These are phyloP conservation scores for Pseudopediastrum boryanum DNA, from an alignment of 139 green algal genomes.

Conservation along the genomic window DNA sequence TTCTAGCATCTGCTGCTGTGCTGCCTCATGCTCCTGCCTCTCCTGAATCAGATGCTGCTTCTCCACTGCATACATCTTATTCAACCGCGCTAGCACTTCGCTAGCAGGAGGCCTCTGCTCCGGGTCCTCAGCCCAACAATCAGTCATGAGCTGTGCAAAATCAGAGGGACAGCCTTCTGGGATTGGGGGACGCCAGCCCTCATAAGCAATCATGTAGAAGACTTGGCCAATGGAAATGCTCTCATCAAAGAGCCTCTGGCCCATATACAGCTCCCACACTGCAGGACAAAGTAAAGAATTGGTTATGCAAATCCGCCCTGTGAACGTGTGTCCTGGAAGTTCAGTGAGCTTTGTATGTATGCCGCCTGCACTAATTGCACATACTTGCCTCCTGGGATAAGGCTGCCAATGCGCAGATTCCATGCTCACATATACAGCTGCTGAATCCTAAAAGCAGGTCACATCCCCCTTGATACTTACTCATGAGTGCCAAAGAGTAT, in stretches of 20 bases:
- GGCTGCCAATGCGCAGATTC: not conserved
- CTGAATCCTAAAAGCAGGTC: not conserved
- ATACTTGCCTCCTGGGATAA: not conserved
- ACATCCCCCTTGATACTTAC: conserved; percentile 7
- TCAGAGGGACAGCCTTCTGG: conserved; percentile 25
- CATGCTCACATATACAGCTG: not conserved
- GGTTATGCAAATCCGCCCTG: not conserved
- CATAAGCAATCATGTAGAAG: conserved; percentile 38
- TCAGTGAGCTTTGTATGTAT: not conserved
- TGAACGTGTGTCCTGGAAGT: not conserved
- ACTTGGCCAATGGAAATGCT: conserved; percentile 34
- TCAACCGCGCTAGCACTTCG: not conserved
- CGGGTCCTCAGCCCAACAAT: conserved; percentile 38
- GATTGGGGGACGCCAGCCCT: conserved; percentile 8
- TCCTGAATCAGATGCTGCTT: not conserved
- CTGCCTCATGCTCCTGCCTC: not conserved
- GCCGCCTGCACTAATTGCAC: not conserved
- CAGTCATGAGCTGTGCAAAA: conserved; percentile 33
- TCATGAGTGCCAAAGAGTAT: conserved; percentile 49
- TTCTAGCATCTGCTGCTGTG: not conserved
- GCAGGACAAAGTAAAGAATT: conserved; percentile 4
- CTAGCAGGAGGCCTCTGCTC: not conserved
- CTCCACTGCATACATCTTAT: not conserved
- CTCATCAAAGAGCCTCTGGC: conserved; percentile 34
- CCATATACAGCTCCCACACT: conserved; percentile 51